Evolutionary conservation across 169 alveolate species (phyloP).

Genomic region (Hammondia hammondi): DNA sequence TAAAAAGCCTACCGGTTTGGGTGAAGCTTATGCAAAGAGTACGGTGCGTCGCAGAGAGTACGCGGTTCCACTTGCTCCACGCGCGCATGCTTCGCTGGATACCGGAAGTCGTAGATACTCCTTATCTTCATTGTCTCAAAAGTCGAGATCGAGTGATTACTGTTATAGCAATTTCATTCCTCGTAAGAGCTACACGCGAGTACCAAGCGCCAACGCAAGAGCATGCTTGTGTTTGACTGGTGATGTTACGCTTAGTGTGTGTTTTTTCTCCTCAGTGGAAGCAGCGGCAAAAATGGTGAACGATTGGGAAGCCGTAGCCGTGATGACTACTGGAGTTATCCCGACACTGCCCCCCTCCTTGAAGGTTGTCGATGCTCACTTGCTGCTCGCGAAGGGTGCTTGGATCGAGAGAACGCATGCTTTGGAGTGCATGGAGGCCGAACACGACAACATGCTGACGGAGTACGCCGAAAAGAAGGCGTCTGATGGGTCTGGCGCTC

Average conservation of each 20-base stretch:
- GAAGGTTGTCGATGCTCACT: not conserved
- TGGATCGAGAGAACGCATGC: slow-evolving; percentile 34
- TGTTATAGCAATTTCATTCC: too few species aligned
- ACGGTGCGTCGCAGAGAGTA: too few species aligned
- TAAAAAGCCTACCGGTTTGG: too few species aligned
- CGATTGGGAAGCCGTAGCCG: slow-evolving; percentile 1
- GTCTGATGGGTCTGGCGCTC: not conserved
- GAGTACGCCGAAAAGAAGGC: not conserved
- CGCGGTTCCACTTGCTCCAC: too few species aligned
- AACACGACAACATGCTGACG: not conserved
- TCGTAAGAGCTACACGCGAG: too few species aligned
- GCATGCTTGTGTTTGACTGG: too few species aligned
- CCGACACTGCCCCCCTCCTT: not conserved
- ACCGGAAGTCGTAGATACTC: too few species aligned
- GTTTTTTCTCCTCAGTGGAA: not conserved
- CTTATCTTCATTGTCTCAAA: too few species aligned
- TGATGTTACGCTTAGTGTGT: not conserved
- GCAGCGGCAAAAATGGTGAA: not conserved
- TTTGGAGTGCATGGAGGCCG: slow-evolving; percentile 24
- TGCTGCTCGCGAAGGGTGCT: slow-evolving; percentile 35
- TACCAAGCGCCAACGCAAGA: too few species aligned
- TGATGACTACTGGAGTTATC: not conserved
- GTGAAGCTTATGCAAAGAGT: too few species aligned
- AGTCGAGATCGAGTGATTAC: too few species aligned
- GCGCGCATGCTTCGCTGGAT: too few species aligned